Evolutionary conservation across 345 rosid genomes (phyloP).

Genomic region (Aquilaria sinensis): DNA sequence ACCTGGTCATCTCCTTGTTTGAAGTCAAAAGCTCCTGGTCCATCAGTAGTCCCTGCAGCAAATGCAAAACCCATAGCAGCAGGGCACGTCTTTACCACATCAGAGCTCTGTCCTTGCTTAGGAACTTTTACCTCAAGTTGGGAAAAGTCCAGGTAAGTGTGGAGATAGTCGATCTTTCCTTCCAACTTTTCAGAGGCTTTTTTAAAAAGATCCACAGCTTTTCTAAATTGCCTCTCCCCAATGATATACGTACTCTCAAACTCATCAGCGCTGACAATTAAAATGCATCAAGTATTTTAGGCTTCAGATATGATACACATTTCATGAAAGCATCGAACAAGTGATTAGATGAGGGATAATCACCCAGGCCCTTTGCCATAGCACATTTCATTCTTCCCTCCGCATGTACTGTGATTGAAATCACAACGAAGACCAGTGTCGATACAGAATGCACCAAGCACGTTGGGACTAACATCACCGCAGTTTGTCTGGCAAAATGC

Average conservation of each 20-base stretch:
- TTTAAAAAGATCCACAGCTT: conserved; percentile 67
- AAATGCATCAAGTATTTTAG: conserved; percentile 12
- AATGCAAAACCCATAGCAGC: conserved; percentile 96
- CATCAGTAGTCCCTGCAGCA: conserved; percentile 96
- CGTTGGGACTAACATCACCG: conserved; percentile 94
- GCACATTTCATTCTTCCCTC: conserved; percentile 81
- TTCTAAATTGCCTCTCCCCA: conserved; percentile 80
- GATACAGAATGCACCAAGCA: conserved; percentile 81
- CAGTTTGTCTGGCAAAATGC: conserved; percentile 92
- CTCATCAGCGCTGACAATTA: conserved; percentile 68
- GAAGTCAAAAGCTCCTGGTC: conserved; percentile 97
- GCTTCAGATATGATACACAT: not conserved
- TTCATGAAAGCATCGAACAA: not conserved
- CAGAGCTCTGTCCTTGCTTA: conserved; percentile 51
- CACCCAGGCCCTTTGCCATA: conserved; percentile 96
- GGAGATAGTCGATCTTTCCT: conserved; percentile 77
- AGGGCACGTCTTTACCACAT: conserved; percentile 76
- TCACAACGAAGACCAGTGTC: conserved; percentile 90
- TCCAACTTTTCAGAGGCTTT: conserved; percentile 63
- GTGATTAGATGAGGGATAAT: conserved; percentile 9
- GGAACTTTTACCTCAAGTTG: conserved; percentile 62
- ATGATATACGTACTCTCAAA: conserved; percentile 85
- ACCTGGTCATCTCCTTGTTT: conserved; percentile 88
- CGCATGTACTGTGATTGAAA: conserved; percentile 91
- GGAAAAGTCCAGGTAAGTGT: conserved; percentile 70